Evolutionary conservation across 768 basidiomycete species (phyloP).

Genomic region (Pleurotus salmoneostramineus): DNA sequence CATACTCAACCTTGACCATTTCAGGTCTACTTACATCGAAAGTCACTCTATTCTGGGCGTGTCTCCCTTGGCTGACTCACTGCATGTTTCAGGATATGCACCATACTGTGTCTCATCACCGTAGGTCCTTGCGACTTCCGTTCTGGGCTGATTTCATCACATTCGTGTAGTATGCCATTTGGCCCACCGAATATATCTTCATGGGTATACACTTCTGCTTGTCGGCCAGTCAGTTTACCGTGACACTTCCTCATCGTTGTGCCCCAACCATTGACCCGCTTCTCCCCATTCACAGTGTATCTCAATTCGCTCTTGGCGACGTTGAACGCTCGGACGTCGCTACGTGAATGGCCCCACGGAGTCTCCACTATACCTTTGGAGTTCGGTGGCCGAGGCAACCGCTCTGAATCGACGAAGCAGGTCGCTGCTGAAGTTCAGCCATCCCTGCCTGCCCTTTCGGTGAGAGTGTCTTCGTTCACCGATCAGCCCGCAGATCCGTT

Average conservation of each 20-base stretch:
- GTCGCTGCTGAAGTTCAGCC: neutral
- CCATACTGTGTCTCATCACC: conserved; percentile 25
- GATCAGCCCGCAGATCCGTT: neutral
- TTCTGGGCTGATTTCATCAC: conserved; percentile 20
- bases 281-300: conserved; percentile 24
- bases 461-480: neutral
- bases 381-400: neutral
- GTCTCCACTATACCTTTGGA: neutral
- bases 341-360: conserved; percentile 5
- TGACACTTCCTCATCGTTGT: neutral
- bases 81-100: neutral
- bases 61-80: neutral
- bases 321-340: conserved; percentile 11
- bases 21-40: conserved; percentile 13
- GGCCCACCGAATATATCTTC: conserved; percentile 43
- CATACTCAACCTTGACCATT: neutral
- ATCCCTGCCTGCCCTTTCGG: neutral
- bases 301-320: conserved; percentile 33
- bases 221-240: conserved; percentile 37
- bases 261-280: neutral
- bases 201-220: conserved; percentile 38
- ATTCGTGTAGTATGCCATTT: conserved; percentile 30
- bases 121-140: conserved; percentile 12
- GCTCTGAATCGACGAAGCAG: neutral
- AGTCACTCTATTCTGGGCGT: conserved; percentile 8